These are phyloP conservation scores for Senna siamea DNA, from an alignment of 306 rosid species.

Conservation along the genomic window DNA sequence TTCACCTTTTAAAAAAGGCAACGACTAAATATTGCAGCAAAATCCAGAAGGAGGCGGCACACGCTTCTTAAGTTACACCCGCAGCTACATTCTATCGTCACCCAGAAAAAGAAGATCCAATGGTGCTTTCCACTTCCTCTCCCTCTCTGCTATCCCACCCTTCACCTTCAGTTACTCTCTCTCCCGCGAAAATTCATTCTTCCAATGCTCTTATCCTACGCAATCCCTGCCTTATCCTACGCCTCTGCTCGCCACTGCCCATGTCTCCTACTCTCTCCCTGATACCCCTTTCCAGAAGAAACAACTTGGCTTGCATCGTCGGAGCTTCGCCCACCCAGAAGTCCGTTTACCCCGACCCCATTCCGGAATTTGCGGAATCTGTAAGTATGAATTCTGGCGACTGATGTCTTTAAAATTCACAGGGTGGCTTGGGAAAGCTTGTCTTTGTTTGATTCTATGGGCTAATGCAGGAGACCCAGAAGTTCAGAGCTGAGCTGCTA, in stretches of 20 bases:
- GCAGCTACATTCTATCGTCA: background rate
- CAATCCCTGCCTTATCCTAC: conserved; percentile 19
- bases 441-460: background rate
- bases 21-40: too few species aligned
- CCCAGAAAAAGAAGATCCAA: conserved; percentile 7
- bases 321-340: conserved; percentile 37
- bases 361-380: conserved; percentile 58
- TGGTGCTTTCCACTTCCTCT: conserved; percentile 23
- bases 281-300: conserved; percentile 35
- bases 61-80: background rate
- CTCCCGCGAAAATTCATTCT: conserved; percentile 41
- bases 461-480: conserved; percentile 58
- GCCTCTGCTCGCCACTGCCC: conserved; percentile 14
- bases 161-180: conserved; percentile 2
- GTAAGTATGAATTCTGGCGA: conserved; percentile 32
- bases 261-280: conserved; percentile 4
- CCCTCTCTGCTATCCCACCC: background rate
- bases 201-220: conserved; percentile 32
- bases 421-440: background rate
- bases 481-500: conserved; percentile 57
- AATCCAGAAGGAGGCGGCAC: background rate
- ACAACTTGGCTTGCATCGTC: conserved; percentile 29
- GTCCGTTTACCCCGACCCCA: conserved; percentile 64
- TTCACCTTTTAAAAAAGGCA: too few species aligned
- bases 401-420: background rate